Evolutionary conservation across 108 stramenopile genomes (phyloP), one percentile per base, ranked within the genome.

Genomic region (Cylindrotheca fusiformis): DNA sequence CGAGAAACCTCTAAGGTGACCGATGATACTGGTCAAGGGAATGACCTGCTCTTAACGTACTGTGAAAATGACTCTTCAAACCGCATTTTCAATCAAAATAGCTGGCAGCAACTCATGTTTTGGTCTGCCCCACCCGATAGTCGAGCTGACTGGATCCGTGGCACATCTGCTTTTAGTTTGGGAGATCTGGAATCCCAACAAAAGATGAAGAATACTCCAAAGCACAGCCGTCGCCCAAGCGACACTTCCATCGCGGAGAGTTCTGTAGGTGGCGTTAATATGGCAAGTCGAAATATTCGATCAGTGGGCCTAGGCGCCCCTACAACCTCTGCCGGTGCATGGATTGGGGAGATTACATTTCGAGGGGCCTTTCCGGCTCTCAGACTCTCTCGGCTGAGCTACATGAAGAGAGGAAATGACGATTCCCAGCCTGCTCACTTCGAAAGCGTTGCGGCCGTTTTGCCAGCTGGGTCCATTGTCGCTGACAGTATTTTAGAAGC

Each of bases 291-390:
- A 47, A 54, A 58, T 52, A 52, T 57, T 67, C 14, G 65, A 29
- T 19, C 60, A 17, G 19, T 54, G 28, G 72, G 72, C 20, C 12
- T 49, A 8, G 72, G 65, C 24, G 44, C 63, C 28, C 72, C 72
- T 17, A 60, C 59, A 12, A 74, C 63, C 3, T 72, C 76, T 32
- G 92, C 92, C 2, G 92, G 92, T 25, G 92, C 92, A 26, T 93
- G 92, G 92, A 86, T 93, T 68, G 80, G 83, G 14, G 92, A 93
- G 66, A 58, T 90, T 18, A 88, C 86, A 19, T 90, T 90, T 70
- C 71, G 85, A 23, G 77, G 76, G 29, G 69, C 84, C 2, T 85
- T 84, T 41, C 92, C 92, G n/a, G 86, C 92, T n/a, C 56, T 93
- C 47, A 76, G 92, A 52, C 68, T 93, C 25, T 84, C 82, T 1